phyloP scores from a whole-genome alignment of 202 grass and related monocot species.

The Panicum hallii region DNA sequence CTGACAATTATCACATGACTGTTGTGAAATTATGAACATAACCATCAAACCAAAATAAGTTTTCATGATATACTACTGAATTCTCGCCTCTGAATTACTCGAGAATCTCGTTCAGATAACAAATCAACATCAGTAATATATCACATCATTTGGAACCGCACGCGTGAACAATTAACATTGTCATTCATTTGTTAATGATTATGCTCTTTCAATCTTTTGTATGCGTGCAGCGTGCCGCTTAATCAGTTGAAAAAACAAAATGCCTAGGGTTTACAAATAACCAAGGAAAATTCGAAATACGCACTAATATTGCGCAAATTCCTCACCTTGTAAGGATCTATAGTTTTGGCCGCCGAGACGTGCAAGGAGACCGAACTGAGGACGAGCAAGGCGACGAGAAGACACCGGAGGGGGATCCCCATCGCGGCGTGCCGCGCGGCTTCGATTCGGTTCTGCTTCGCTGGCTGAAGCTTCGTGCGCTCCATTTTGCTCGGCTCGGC shows the following conservation, averaged over 20 bases:
- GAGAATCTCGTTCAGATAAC: background rate
- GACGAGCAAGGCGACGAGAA: conserved; percentile 61
- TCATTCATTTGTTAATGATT: background rate
- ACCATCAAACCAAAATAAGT: background rate
- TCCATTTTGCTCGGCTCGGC: conserved; percentile 5
- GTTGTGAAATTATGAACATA: conserved; percentile 1
- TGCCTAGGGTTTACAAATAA: background rate
- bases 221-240: background rate
- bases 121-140: background rate
- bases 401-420: conserved; percentile 38
- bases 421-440: conserved; percentile 10
- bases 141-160: background rate
- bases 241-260: background rate
- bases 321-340: conserved; percentile 79
- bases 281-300: conserved; percentile 4
- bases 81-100: background rate
- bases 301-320: background rate
- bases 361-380: conserved; percentile 46
- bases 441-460: conserved; percentile 25
- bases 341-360: conserved; percentile 55
- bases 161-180: background rate
- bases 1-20: background rate
- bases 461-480: conserved; percentile 8
- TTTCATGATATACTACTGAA: background rate
- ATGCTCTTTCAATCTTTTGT: background rate